Evolutionary conservation across 768 basidiomycete species (phyloP), one percentile per base, ranked within the genome.

Genomic region (Auricularia auricula-judae): DNA sequence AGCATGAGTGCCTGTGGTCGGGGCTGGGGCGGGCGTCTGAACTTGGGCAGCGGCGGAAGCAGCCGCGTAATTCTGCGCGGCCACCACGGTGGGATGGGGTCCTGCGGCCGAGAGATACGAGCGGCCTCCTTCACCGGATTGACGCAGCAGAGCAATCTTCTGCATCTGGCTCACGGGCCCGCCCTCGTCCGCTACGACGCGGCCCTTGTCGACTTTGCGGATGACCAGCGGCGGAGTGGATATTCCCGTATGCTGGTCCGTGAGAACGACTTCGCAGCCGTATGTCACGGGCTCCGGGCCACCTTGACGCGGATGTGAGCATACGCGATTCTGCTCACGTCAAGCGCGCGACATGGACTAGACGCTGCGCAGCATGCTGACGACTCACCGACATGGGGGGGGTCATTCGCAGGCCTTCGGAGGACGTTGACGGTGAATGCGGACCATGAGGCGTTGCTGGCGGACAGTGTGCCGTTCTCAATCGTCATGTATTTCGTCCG

Each of bases 401-500:
- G 76, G 68, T 89, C 88, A 18, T 29, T 12, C 66, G 85, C 82
- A 63, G 85, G 84, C 62, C 86, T 84, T 63, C 86, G 87, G 60
- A 93, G 83, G 64, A 96, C 89, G 73, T 92, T 92, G 71, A 96
- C 90, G 71, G 88, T 92, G 79, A 96, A 95, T 42, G 94, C 93
- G 64, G 92, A 92, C 94, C 93, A 96, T 58, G 88, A 82, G 68
- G 90, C 80, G 72, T 93, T 93, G 74, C 89, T 92, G n/a, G 93
- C 91, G 76, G 88, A 89, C 65, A 93, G 77, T 71, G 87, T 85
- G 62, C 83, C 85, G 69, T 86, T 84, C 69, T 95, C 92, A 73
- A 95, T 87, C 63, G 90, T 91, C 91, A 98, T 93, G 75, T 95
- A 98, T 79, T 96, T 96, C 65, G 94, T 97, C 72, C 94, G 88